Evolutionary conservation across 345 rosid genomes (phyloP).

Genomic region (Barbarea vulgaris): DNA sequence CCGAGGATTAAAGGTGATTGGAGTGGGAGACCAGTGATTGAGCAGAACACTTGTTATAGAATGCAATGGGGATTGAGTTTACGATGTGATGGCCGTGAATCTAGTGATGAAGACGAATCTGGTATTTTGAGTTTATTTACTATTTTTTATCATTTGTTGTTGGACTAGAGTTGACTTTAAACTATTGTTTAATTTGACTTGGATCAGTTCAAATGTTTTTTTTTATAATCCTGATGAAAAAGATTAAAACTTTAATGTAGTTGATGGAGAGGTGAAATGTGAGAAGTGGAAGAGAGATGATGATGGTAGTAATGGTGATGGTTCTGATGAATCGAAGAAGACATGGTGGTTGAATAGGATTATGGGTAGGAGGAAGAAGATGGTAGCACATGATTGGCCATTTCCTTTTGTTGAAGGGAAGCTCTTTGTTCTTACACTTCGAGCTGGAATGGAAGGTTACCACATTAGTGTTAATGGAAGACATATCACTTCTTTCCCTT

Average conservation of each 20-base stretch:
- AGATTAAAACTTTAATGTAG: constrained; percentile 36
- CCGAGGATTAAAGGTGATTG: constrained; percentile 75
- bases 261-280: constrained; percentile 86
- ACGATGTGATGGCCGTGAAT: constrained; percentile 77
- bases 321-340: constrained; percentile 63
- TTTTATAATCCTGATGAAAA: not conserved
- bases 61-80: constrained; percentile 77
- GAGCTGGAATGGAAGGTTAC: constrained; percentile 95
- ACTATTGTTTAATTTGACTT: constrained; percentile 21
- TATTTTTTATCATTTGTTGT: not conserved
- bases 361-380: constrained; percentile 73
- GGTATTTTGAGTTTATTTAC: constrained; percentile 47
- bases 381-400: constrained; percentile 69
- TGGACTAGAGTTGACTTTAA: constrained; percentile 25
- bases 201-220: not conserved
- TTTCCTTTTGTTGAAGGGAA: constrained; percentile 80
- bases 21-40: constrained; percentile 70
- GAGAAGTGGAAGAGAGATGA: constrained; percentile 73
- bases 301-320: constrained; percentile 58
- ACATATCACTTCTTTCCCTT: constrained; percentile 90
- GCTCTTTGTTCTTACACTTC: constrained; percentile 82
- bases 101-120: constrained; percentile 72
- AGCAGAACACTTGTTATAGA: constrained; percentile 72
- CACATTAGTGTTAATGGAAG: constrained; percentile 87
- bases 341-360: constrained; percentile 90